These are phyloP conservation scores for Steccherinum ochraceum DNA, from an alignment of 768 basidiomycete species.

Conservation along the genomic window DNA sequence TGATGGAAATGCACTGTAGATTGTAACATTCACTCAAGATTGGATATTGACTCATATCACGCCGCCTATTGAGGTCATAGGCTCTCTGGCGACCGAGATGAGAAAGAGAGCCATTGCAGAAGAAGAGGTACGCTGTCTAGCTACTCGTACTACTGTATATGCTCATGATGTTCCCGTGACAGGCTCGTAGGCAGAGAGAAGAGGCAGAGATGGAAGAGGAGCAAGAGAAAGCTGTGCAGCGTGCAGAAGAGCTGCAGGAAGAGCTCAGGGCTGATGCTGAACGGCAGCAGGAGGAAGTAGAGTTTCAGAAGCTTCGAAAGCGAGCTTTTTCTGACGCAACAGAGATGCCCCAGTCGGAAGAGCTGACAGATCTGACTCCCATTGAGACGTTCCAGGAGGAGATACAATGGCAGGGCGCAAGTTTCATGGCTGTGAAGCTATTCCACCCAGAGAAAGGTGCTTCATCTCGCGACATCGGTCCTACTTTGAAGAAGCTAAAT, in stretches of 20 bases:
- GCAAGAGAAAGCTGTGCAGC: conserved; percentile 42
- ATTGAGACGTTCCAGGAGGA: conserved; percentile 57
- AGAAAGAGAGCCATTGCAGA: conserved; percentile 63
- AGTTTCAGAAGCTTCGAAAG: conserved; percentile 45
- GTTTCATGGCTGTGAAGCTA: conserved; percentile 60
- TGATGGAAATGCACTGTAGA: conserved; percentile 30
- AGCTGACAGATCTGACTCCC: conserved; percentile 34
- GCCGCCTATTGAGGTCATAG: conserved; percentile 51
- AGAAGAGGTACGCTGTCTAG: conserved; percentile 44
- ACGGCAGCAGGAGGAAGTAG: conserved; percentile 45
- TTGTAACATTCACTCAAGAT: conserved; percentile 62
- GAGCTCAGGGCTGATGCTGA: conserved; percentile 63
- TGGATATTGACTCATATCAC: conserved; percentile 58
- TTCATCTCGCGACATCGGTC: not conserved
- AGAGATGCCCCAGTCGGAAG: conserved; percentile 43
- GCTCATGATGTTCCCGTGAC: not conserved
- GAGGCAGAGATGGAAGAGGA: conserved; percentile 49
- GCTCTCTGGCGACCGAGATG: conserved; percentile 79
- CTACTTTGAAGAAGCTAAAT: conserved; percentile 1
- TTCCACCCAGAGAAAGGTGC: conserved; percentile 68
- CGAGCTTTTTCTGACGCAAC: conserved; percentile 69
- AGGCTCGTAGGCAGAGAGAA: conserved; percentile 51
- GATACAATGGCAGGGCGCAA: conserved; percentile 51
- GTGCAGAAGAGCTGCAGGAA: conserved; percentile 55
- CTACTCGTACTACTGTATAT: conserved; percentile 4